These are phyloP conservation scores for Eucalyptus marginata DNA, from an alignment of 345 rosid genomes.

Conservation along the genomic window DNA sequence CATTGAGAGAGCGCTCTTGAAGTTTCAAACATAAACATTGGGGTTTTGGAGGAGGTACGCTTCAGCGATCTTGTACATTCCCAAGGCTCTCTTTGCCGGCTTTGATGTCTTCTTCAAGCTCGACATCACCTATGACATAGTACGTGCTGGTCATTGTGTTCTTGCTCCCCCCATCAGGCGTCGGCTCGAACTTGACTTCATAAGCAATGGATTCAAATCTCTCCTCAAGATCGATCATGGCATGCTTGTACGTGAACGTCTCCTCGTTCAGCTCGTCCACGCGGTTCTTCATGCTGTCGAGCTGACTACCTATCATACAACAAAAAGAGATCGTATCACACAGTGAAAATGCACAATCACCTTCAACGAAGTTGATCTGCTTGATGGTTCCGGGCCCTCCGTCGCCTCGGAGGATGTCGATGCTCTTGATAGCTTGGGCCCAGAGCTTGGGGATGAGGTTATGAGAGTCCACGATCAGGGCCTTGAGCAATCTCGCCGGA, in stretches of 20 bases:
- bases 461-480: slow-evolving; percentile 18
- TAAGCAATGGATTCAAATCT: slow-evolving; percentile 3
- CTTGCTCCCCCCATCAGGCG: slow-evolving; percentile 17
- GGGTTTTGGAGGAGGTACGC: slow-evolving; percentile 15
- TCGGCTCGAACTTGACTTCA: slow-evolving; percentile 3
- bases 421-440: slow-evolving; percentile 12
- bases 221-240: slow-evolving; percentile 24
- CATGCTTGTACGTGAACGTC: not conserved
- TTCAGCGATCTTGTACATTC: slow-evolving; percentile 14
- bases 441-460: slow-evolving; percentile 18
- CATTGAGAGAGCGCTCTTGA: not conserved
- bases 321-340: too few species aligned
- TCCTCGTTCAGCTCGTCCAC: slow-evolving; percentile 10
- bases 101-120: slow-evolving; percentile 4
- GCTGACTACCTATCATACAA: slow-evolving; percentile 7
- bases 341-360: not conserved
- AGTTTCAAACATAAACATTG: slow-evolving; percentile 4
- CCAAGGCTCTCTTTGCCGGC: slow-evolving; percentile 11
- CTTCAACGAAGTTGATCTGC: slow-evolving; percentile 21
- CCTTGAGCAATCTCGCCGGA: slow-evolving; percentile 20
- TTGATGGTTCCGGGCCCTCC: slow-evolving; percentile 23
- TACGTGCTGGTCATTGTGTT: slow-evolving; percentile 7
- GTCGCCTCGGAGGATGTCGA: slow-evolving; percentile 11
- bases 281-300: slow-evolving; percentile 4
- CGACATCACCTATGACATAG: slow-evolving; percentile 1